Evolutionary conservation across 805 yeast genomes (phyloP), one percentile per base, ranked within the genome.

Genomic region (Metschnikowia baotianmanensis): DNA sequence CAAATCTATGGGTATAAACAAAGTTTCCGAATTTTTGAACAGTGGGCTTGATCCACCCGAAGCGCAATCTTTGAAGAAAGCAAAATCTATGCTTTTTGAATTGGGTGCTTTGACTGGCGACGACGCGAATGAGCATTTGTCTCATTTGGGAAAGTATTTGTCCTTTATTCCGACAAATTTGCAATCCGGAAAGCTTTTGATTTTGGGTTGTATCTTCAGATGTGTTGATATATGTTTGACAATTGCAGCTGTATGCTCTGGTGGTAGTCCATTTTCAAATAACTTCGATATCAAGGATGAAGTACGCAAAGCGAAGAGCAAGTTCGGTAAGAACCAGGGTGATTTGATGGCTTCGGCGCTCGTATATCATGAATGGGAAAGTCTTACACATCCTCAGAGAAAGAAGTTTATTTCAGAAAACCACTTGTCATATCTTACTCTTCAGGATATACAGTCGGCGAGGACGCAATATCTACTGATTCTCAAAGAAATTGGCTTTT

Each of bases 91-190:
- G 36, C 68, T 91, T 50, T 69, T 69, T 6, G 83, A 85, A 31
- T 74, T 86, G 33, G 97, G 97, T 0, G 88, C 95, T 3, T 57
- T 93, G 34, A 63, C 63, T 15, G 32, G 33, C 1, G 45, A 40
- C 16, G 64, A 62, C 10, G 48, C 46, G 10, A 63, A 58, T 15
- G 65, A 68, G 56, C 40, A 41, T 3, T 67, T 90, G 27, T 83
- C 98, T 0, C 78, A 86, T 42, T 65, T 91, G 32, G 99, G 99
- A 16, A 74, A 69, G 31, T 88, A 83, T 53, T 69, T 91, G 25
- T 83, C 96, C 0, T 69, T 83, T 55, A 68, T 91, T 45, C 99
- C 99, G 1, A 80, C 86, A 1, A 98, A 91, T 58, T 76, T 91
- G 31, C 82, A 78, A 46, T 83, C 88, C 34, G 96, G 96, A 7